A percentile compares a stretch with the other conserved stretches of the same genome.
Evolutionary conservation across 2,329 filamentous ascomycete species (phyloP).

Genomic region (Fusarium sp.): DNA sequence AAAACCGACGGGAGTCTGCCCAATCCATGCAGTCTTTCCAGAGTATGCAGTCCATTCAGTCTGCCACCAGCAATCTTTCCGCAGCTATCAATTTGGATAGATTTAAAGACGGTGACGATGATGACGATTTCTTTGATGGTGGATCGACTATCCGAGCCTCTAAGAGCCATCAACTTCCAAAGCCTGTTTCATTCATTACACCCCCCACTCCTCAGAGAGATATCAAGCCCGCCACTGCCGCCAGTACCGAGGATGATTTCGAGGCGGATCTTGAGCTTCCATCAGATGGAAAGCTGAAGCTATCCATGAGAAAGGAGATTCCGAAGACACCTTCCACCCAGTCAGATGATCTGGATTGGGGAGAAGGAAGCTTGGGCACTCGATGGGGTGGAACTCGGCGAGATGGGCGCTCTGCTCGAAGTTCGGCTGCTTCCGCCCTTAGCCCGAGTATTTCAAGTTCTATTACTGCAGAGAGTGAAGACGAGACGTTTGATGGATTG

Average conservation of each 20-base stretch:
- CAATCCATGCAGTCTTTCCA: slow-evolving; percentile 29
- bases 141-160: slow-evolving; percentile 75
- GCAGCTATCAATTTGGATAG: slow-evolving; percentile 70
- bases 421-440: slow-evolving; percentile 87
- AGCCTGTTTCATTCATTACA: slow-evolving; percentile 65
- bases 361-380: slow-evolving; percentile 91
- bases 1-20: slow-evolving; percentile 50
- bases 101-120: slow-evolving; percentile 73
- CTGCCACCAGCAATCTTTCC: slow-evolving; percentile 53
- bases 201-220: slow-evolving; percentile 67
- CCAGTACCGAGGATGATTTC: slow-evolving; percentile 71
- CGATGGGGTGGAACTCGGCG: slow-evolving; percentile 88
- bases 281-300: slow-evolving; percentile 71
- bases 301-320: slow-evolving; percentile 71
- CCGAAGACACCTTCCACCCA: slow-evolving; percentile 71
- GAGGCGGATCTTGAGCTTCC: slow-evolving; percentile 80
- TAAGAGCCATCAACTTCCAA: slow-evolving; percentile 66
- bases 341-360: slow-evolving; percentile 89
- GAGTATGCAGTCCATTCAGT: slow-evolving; percentile 43
- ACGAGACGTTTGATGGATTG: slow-evolving; percentile 91
- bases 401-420: slow-evolving; percentile 82
- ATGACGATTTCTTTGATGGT: slow-evolving; percentile 74
- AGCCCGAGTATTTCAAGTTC: slow-evolving; percentile 95
- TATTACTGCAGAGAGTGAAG: slow-evolving; percentile 91
- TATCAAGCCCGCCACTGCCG: slow-evolving; percentile 46